A percentile compares a stretch with the other conserved stretches of the same genome.
phyloP scores from a whole-genome alignment of 805 yeast species.

The Sungouiozyma intestinalis region DNA sequence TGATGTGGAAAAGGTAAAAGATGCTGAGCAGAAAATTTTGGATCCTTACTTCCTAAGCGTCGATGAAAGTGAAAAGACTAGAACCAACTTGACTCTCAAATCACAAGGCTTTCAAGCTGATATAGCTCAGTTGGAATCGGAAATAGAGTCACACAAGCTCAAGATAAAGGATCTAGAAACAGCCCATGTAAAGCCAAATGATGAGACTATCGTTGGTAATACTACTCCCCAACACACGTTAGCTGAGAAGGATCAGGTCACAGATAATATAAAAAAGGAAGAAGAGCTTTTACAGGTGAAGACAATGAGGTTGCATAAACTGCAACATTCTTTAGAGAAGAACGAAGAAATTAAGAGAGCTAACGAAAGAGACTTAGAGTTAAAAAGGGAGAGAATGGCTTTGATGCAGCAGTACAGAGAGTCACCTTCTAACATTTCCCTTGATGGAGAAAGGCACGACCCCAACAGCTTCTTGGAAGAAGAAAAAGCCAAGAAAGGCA shows the following conservation, averaged over 20 bases:
- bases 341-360: conserved; percentile 28
- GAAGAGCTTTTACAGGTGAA: conserved; percentile 20
- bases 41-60: conserved; percentile 34
- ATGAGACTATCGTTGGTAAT: neutral
- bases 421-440: conserved; percentile 8
- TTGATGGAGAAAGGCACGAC: neutral
- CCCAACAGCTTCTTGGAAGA: neutral
- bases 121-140: conserved; percentile 17
- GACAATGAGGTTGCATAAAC: conserved; percentile 18
- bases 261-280: conserved; percentile 23
- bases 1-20: conserved; percentile 20
- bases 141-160: conserved; percentile 28
- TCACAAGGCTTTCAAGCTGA: neutral
- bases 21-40: conserved; percentile 28
- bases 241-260: conserved; percentile 21
- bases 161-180: neutral
- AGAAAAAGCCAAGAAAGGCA: neutral
- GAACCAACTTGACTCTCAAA: conserved; percentile 10
- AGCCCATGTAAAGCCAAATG: too few species aligned
- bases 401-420: conserved; percentile 5
- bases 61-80: conserved; percentile 30
- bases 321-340: conserved; percentile 28
- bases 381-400: conserved; percentile 27
- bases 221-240: conserved; percentile 13
- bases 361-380: conserved; percentile 24